Evolutionary conservation across 371 early-diverging fungal genomes (phyloP).

Genomic region (Dichotomocladium elegans): DNA sequence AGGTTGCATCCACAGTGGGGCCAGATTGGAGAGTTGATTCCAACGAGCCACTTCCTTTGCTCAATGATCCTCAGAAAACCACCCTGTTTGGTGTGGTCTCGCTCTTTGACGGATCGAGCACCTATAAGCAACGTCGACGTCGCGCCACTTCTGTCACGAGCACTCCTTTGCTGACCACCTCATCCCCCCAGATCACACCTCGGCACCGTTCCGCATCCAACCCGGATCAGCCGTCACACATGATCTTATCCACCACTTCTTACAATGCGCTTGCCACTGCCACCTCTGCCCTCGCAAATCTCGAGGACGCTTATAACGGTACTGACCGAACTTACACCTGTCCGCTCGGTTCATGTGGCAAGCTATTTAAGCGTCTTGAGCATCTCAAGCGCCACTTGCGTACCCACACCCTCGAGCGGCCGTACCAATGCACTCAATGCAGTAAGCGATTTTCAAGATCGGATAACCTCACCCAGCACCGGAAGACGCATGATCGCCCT

Average conservation of each 20-base stretch:
- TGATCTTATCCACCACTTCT: slow-evolving; percentile 7
- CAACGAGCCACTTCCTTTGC: too few relatives aligned
- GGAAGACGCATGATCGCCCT: slow-evolving; percentile 64
- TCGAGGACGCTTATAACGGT: slow-evolving; percentile 1
- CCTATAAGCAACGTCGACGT: slow-evolving; percentile 71
- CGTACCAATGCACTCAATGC: slow-evolving; percentile 73
- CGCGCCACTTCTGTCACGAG: slow-evolving; percentile 25
- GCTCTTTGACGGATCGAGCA: slow-evolving; percentile 67
- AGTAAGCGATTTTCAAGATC: slow-evolving; percentile 79
- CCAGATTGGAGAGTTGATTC: too few relatives aligned
- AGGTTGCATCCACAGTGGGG: too few relatives aligned
- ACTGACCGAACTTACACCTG: slow-evolving; percentile 13
- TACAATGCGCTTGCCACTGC: slow-evolving; percentile 9
- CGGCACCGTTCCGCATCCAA: slow-evolving; percentile 6
- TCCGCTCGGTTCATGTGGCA: slow-evolving; percentile 49
- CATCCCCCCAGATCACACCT: not conserved
- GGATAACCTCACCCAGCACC: slow-evolving; percentile 81
- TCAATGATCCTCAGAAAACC: too few relatives aligned
- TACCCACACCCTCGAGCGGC: slow-evolving; percentile 55
- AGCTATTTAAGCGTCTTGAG: slow-evolving; percentile 77
- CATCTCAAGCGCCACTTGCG: slow-evolving; percentile 76
- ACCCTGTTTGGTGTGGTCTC: slow-evolving; percentile 57
- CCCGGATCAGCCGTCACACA: not conserved
- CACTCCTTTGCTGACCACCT: not conserved
- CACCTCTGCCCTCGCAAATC: slow-evolving; percentile 5